Conservation (phyloP, 805 yeast species). For the Kurtzmaniella fragi region DNA sequence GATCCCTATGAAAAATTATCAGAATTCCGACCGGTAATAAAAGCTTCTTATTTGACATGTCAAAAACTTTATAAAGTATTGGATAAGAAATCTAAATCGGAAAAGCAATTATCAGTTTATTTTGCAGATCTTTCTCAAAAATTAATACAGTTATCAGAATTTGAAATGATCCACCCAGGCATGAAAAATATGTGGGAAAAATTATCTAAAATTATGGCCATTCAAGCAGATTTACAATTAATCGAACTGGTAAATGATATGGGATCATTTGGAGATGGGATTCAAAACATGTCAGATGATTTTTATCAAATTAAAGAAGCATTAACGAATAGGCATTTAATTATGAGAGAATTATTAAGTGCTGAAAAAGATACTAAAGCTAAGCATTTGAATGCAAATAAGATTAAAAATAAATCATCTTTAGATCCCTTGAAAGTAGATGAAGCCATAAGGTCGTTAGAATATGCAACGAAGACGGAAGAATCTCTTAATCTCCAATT, state of each 20-base stretch:
- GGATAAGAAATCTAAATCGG: conserved; percentile 54
- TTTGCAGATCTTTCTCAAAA: conserved; percentile 44
- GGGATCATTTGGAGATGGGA: conserved; percentile 73
- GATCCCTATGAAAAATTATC: conserved; percentile 81
- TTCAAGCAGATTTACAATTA: conserved; percentile 73
- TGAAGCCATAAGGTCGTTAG: conserved; percentile 77
- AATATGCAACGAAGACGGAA: conserved; percentile 72
- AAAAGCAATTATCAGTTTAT: conserved; percentile 46
- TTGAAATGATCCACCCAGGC: conserved; percentile 53
- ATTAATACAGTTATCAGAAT: conserved; percentile 33
- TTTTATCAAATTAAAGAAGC: conserved; percentile 89
- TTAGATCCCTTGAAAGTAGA: conserved; percentile 87
- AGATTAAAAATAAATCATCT: conserved; percentile 64
- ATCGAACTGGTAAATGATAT: conserved; percentile 65
- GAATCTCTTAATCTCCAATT: conserved; percentile 73
- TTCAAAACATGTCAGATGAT: conserved; percentile 61
- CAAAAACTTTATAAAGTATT: conserved; percentile 48
- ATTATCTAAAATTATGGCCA: conserved; percentile 60
- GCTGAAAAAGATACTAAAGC: conserved; percentile 72
- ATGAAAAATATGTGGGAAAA: conserved; percentile 77
- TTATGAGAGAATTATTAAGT: conserved; percentile 82
- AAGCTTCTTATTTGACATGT: conserved; percentile 59
- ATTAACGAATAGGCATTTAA: conserved; percentile 82
- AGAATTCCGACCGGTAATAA: conserved; percentile 81
- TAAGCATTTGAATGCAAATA: conserved; percentile 67